Conservation (phyloP, 2,329 filamentous ascomycete genomes). For the Trichoderma sp. region DNA sequence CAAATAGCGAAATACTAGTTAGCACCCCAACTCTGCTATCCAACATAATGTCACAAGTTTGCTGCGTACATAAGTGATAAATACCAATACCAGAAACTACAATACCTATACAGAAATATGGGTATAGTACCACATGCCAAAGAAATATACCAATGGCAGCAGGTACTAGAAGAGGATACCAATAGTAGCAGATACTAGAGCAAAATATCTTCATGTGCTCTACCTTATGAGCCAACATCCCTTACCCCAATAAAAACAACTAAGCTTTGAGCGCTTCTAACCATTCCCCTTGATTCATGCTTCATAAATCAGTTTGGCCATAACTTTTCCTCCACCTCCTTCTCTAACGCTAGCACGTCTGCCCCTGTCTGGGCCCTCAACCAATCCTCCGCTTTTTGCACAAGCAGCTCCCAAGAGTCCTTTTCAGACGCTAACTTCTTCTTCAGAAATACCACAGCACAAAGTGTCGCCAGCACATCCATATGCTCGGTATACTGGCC, state of each 20-base stretch:
- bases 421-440: slow-evolving; percentile 43
- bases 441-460: slow-evolving; percentile 44
- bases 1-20: not conserved
- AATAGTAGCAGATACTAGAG: not conserved
- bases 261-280: not conserved
- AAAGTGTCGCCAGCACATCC: slow-evolving; percentile 33
- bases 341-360: slow-evolving; percentile 24
- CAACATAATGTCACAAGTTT: too few species aligned
- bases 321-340: slow-evolving; percentile 18
- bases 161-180: too few species aligned
- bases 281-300: not conserved
- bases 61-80: too few species aligned
- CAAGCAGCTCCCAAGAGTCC: slow-evolving; percentile 66
- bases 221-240: not conserved
- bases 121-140: too few species aligned
- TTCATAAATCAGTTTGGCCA: not conserved
- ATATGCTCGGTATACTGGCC: not conserved
- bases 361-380: slow-evolving; percentile 33
- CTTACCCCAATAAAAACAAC: not conserved
- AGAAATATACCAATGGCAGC: too few species aligned
- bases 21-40: too few species aligned
- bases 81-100: too few species aligned
- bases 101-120: too few species aligned
- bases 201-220: not conserved
- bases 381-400: slow-evolving; percentile 60